A percentile compares a stretch with the other conserved stretches of the same genome.
These are phyloP conservation scores for Podaxis carcinomalis DNA, from an alignment of 768 basidiomycete species.

Conservation along the genomic window DNA sequence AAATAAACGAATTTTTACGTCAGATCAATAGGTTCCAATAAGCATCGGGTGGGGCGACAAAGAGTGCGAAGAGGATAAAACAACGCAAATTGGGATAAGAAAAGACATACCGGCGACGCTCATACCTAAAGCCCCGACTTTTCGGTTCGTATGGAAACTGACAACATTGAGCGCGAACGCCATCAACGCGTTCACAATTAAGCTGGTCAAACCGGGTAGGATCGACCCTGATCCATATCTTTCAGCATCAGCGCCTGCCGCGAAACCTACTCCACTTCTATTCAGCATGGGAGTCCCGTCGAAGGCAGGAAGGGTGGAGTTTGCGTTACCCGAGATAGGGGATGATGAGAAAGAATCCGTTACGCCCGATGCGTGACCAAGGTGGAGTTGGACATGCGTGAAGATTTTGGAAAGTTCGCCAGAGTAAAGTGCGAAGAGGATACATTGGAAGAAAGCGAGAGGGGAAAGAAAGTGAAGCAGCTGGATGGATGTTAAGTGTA, in stretches of 20 bases:
- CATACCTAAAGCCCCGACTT: conserved; percentile 86
- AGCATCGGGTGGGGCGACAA: neutral
- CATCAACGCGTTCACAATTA: conserved; percentile 77
- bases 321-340: neutral
- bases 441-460: conserved; percentile 85
- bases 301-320: neutral
- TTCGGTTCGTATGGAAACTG: conserved; percentile 93
- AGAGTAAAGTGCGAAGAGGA: conserved; percentile 67
- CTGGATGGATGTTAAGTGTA: conserved; percentile 61
- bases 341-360: conserved; percentile 24
- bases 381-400: conserved; percentile 8
- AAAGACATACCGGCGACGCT: conserved; percentile 72
- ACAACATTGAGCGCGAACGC: conserved; percentile 94
- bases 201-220: conserved; percentile 17
- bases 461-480: conserved; percentile 89
- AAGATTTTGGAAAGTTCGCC: conserved; percentile 62
- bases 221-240: conserved; percentile 5
- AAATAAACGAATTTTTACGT: neutral
- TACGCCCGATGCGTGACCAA: neutral
- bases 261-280: conserved; percentile 25
- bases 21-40: too few relatives aligned
- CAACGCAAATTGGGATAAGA: neutral
- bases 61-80: neutral
- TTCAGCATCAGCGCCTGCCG: conserved; percentile 19
- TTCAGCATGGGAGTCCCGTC: neutral